phyloP scores from a whole-genome alignment of 2,329 filamentous ascomycete genomes.

The Bipolaris zeicola region DNA sequence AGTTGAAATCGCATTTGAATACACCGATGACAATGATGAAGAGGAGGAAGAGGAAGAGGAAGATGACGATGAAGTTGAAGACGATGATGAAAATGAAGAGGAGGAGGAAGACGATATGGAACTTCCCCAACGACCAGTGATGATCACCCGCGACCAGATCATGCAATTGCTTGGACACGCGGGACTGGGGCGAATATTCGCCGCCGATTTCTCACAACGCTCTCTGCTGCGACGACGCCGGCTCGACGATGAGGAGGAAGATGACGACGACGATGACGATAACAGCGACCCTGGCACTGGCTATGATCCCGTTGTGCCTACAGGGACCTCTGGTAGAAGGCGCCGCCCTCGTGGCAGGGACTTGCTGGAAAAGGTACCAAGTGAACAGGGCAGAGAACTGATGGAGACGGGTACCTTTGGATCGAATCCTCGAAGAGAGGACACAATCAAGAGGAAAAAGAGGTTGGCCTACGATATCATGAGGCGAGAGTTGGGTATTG shows the following conservation, averaged over 20 bases:
- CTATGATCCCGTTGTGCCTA: slow-evolving; percentile 35
- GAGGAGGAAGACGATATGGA: slow-evolving; percentile 25
- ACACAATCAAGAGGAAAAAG: slow-evolving; percentile 63
- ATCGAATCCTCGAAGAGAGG: slow-evolving; percentile 60
- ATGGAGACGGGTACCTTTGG: slow-evolving; percentile 88
- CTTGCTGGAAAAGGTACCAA: slow-evolving; percentile 82
- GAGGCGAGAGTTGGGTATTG: slow-evolving; percentile 80
- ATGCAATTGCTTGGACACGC: slow-evolving; percentile 60
- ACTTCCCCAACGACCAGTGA: slow-evolving; percentile 31
- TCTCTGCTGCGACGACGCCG: slow-evolving; percentile 19
- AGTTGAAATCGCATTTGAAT: slow-evolving; percentile 51
- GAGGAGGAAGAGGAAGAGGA: slow-evolving; percentile 27
- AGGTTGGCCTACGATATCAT: slow-evolving; percentile 72
- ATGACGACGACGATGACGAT: slow-evolving; percentile 51
- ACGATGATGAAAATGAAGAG: slow-evolving; percentile 31
- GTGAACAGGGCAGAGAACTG: slow-evolving; percentile 72
- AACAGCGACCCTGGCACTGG: slow-evolving; percentile 46
- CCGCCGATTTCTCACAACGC: slow-evolving; percentile 36
- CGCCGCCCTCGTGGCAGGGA: slow-evolving; percentile 56
- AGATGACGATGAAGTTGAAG: slow-evolving; percentile 42
- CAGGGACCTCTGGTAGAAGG: slow-evolving; percentile 40
- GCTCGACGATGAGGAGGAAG: slow-evolving; percentile 44
- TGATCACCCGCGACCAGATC: slow-evolving; percentile 58
- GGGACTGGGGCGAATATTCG: slow-evolving; percentile 60
- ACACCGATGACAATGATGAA: slow-evolving; percentile 47